Conservation (phyloP, 805 yeast genomes). For the Yarrowia sp. region DNA sequence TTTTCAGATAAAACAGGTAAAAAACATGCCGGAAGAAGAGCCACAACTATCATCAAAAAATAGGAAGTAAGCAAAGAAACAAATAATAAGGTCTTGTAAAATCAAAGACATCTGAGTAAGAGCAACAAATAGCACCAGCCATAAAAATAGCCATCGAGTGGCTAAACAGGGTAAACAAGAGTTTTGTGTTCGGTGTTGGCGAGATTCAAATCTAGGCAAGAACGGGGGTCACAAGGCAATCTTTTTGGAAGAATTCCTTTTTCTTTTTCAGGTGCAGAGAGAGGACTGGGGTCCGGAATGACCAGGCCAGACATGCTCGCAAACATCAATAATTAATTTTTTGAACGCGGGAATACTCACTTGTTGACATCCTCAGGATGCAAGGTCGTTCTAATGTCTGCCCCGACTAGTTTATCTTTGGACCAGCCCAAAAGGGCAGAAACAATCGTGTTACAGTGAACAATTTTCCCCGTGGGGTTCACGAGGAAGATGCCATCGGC, state of each 20-base stretch:
- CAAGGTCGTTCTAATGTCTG: background rate
- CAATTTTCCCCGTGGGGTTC: constrained; percentile 9
- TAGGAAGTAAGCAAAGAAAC: background rate
- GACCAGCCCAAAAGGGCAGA: background rate
- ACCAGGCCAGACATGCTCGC: constrained; percentile 7
- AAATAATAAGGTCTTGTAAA: background rate
- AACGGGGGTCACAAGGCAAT: background rate
- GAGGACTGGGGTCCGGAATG: background rate
- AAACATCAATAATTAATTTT: background rate
- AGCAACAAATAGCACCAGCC: background rate
- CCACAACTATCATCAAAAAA: background rate
- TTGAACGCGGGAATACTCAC: background rate
- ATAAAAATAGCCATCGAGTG: background rate
- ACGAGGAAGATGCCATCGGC: constrained; percentile 6
- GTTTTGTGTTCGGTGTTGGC: background rate
- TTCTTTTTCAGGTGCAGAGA: background rate
- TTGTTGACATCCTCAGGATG: constrained; percentile 13
- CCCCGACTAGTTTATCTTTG: constrained; percentile 5
- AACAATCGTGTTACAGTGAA: constrained; percentile 4
- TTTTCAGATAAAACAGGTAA: background rate
- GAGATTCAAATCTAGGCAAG: background rate
- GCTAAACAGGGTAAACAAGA: background rate
- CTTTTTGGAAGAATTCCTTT: background rate
- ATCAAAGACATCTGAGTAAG: constrained; percentile 1
- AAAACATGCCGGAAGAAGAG: background rate